Percentiles rank a stretch among this genome's conserved stretches.
phyloP scores from a whole-genome alignment of 2,329 filamentous ascomycete genomes.

The Ambrosiella cleistominuta region DNA sequence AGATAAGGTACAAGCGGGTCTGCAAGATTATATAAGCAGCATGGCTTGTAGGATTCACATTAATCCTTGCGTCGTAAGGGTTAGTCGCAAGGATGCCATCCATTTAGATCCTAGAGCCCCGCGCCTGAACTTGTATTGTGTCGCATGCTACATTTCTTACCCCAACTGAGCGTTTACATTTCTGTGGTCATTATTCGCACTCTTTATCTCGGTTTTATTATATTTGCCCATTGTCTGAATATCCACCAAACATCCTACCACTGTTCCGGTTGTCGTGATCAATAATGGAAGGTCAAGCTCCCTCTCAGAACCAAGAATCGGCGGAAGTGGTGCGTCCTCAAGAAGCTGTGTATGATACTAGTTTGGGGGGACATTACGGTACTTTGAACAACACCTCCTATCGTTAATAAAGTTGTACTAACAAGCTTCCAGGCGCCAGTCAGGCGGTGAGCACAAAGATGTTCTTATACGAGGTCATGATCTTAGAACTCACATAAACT shows the following conservation, averaged over 20 bases:
- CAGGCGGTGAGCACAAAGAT: conserved; percentile 22
- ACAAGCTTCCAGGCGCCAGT: conserved; percentile 27
- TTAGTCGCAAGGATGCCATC: background rate
- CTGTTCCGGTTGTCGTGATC: background rate
- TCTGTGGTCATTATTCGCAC: too few relatives aligned
- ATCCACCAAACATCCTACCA: background rate
- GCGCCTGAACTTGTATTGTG: background rate
- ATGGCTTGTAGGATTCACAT: background rate
- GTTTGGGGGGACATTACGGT: conserved; percentile 65
- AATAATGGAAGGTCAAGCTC: conserved; percentile 1
- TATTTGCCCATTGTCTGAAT: background rate
- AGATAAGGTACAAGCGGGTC: too few relatives aligned
- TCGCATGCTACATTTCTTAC: background rate
- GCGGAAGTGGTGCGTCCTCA: conserved; percentile 36
- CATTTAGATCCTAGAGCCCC: background rate
- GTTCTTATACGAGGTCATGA: conserved; percentile 5
- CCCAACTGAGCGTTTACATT: too few relatives aligned
- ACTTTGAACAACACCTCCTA: conserved; percentile 15
- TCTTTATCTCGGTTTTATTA: too few relatives aligned
- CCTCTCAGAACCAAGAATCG: background rate
- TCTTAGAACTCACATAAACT: background rate
- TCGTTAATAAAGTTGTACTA: background rate
- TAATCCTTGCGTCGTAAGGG: background rate
- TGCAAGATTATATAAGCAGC: background rate
- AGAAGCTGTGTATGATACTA: conserved; percentile 53